A percentile compares a stretch with the other conserved stretches of the same genome.
Evolutionary conservation across 2,329 filamentous ascomycete species (phyloP).

Genomic region (Aspergillus viridinutans): DNA sequence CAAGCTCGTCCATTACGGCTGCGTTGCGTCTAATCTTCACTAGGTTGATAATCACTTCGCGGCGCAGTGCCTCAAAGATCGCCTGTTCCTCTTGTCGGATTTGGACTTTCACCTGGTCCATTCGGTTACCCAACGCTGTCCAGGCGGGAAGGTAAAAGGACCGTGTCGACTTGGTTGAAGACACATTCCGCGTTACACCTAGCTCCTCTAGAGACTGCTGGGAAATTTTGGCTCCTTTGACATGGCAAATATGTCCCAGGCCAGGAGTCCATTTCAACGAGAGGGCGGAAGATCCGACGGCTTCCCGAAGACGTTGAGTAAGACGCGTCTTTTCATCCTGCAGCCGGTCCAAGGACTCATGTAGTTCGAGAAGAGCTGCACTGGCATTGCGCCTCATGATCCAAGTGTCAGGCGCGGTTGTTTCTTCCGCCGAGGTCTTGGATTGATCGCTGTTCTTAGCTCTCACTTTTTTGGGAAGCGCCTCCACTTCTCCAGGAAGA

Average conservation of each 20-base stretch:
- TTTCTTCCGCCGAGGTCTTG: slow-evolving; percentile 31
- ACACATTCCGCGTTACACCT: slow-evolving; percentile 56
- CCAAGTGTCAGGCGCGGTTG: slow-evolving; percentile 51
- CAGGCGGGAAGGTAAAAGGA: slow-evolving; percentile 82
- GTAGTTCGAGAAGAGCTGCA: slow-evolving; percentile 59
- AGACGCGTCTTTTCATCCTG: slow-evolving; percentile 58
- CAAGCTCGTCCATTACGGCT: slow-evolving; percentile 85
- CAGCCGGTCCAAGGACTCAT: slow-evolving; percentile 61
- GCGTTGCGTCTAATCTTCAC: slow-evolving; percentile 86
- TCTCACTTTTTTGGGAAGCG: slow-evolving; percentile 51
- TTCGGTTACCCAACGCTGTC: slow-evolving; percentile 71
- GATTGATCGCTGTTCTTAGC: slow-evolving; percentile 24
- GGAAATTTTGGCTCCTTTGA: slow-evolving; percentile 71
- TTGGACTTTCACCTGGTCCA: slow-evolving; percentile 72
- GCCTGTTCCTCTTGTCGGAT: slow-evolving; percentile 81
- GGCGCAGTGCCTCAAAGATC: slow-evolving; percentile 71
- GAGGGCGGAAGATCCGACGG: slow-evolving; percentile 61
- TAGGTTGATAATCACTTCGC: slow-evolving; percentile 72
- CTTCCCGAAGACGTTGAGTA: slow-evolving; percentile 56
- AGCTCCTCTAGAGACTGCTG: slow-evolving; percentile 40
- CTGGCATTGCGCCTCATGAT: slow-evolving; percentile 67
- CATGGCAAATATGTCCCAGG: slow-evolving; percentile 84
- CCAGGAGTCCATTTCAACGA: slow-evolving; percentile 82
- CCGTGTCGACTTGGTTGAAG: slow-evolving; percentile 75
- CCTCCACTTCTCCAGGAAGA: slow-evolving; percentile 51